Percentiles rank a stretch among this genome's conserved stretches.
These are phyloP conservation scores for Umbelopsis isabellina DNA, from an alignment of 192 early-diverging fungal species.

Conservation along the genomic window DNA sequence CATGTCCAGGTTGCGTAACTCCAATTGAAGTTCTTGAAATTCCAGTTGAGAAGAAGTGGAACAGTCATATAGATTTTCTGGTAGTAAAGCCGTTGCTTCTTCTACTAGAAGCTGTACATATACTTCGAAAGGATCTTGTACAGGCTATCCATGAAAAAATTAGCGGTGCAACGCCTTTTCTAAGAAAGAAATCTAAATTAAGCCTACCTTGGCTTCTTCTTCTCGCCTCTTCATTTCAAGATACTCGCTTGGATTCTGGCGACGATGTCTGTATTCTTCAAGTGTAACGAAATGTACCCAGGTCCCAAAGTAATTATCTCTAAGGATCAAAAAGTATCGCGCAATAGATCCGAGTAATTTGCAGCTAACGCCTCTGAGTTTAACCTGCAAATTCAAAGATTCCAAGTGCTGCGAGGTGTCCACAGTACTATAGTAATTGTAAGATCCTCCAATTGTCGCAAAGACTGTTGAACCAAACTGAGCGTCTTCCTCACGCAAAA, in stretches of 20 bases:
- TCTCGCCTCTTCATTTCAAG: conserved; percentile 46
- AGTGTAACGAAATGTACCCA: conserved; percentile 60
- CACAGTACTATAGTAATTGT: conserved; percentile 55
- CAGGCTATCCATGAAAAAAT: conserved; percentile 14
- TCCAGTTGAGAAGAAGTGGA: conserved; percentile 55
- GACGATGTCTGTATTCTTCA: conserved; percentile 63
- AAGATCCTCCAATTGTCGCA: conserved; percentile 52
- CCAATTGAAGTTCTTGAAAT: conserved; percentile 66
- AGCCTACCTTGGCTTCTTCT: conserved; percentile 50
- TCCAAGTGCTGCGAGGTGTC: conserved; percentile 52
- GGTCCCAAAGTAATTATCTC: conserved; percentile 73
- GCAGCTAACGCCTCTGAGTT: conserved; percentile 55
- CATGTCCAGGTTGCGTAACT: conserved; percentile 62
- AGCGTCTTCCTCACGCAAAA: conserved; percentile 52
- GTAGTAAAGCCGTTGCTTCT: conserved; percentile 53
- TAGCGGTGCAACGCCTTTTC: neutral
- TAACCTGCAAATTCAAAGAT: conserved; percentile 51
- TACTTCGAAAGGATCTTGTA: conserved; percentile 60
- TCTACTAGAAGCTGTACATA: conserved; percentile 49
- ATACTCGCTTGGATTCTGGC: conserved; percentile 35
- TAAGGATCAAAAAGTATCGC: conserved; percentile 66
- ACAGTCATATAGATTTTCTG: conserved; percentile 63
- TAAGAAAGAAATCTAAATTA: neutral
- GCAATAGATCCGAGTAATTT: conserved; percentile 72
- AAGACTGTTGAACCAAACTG: conserved; percentile 48